Conservation (phyloP, 2,329 filamentous ascomycete genomes). For the Aspergillus spinulosporus region DNA sequence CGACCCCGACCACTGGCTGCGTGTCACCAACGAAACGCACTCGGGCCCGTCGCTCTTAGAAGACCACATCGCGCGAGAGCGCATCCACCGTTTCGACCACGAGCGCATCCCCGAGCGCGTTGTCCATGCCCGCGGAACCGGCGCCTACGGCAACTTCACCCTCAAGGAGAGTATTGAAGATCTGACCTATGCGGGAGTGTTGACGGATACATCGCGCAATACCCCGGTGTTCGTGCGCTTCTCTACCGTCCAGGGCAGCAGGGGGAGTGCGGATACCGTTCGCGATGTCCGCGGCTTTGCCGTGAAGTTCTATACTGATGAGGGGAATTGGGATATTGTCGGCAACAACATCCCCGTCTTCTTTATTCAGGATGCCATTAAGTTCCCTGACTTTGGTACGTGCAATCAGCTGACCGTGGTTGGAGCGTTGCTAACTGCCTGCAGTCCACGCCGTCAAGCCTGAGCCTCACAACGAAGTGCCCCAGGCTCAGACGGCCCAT, state of each 20-base stretch:
- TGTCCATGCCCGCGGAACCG: constrained; percentile 65
- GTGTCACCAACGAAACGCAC: constrained; percentile 60
- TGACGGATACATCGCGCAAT: constrained; percentile 67
- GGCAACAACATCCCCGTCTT: constrained; percentile 46
- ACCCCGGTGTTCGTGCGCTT: constrained; percentile 71
- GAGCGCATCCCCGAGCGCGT: constrained; percentile 69
- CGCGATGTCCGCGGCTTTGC: constrained; percentile 82
- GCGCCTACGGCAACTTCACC: constrained; percentile 67
- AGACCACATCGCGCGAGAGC: constrained; percentile 71
- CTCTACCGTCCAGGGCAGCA: constrained; percentile 73
- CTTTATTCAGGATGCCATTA: constrained; percentile 45
- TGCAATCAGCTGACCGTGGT: not conserved
- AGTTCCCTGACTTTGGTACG: constrained; percentile 39
- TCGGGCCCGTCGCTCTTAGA: constrained; percentile 70
- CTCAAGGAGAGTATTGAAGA: constrained; percentile 64
- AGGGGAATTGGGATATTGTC: constrained; percentile 66
- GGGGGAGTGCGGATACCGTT: constrained; percentile 76
- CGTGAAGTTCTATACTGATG: constrained; percentile 73
- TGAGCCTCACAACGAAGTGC: constrained; percentile 44
- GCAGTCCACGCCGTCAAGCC: constrained; percentile 43
- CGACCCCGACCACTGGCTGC: constrained; percentile 77
- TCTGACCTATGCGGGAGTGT: constrained; percentile 62
- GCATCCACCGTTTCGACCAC: constrained; percentile 72
- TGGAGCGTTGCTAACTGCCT: not conserved
- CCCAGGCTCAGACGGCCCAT: constrained; percentile 51